Conservation (phyloP, 345 rosid genomes). For the Sisymbrium altissimum region DNA sequence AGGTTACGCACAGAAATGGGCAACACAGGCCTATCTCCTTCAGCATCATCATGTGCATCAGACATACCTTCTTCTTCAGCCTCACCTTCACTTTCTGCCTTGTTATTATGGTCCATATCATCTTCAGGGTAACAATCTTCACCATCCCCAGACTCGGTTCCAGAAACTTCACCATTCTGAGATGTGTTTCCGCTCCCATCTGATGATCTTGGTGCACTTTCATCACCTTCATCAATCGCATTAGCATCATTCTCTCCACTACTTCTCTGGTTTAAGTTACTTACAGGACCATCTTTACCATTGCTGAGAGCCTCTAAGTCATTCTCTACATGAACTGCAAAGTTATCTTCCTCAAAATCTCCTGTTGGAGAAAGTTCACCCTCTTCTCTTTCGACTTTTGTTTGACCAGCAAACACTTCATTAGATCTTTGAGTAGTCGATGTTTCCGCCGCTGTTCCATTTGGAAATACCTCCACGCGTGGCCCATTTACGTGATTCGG, state of each 20-base stretch:
- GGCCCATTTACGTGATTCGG: constrained; percentile 50
- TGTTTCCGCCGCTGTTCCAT: constrained; percentile 52
- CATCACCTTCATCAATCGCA: constrained; percentile 85
- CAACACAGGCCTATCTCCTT: constrained; percentile 58
- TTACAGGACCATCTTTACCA: constrained; percentile 49
- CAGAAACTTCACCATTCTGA: constrained; percentile 87
- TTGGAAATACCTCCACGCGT: constrained; percentile 60
- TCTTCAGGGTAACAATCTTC: constrained; percentile 78
- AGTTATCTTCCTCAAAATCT: constrained; percentile 87
- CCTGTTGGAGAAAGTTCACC: constrained; percentile 97
- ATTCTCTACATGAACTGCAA: constrained; percentile 65
- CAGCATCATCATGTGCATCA: constrained; percentile 80
- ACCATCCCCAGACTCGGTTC: constrained; percentile 80
- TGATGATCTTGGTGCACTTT: constrained; percentile 79
- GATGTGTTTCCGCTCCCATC: constrained; percentile 88
- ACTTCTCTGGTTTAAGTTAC: constrained; percentile 47
- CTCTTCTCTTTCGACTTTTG: constrained; percentile 91
- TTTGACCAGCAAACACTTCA: constrained; percentile 45
- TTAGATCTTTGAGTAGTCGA: constrained; percentile 47
- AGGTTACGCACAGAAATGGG: constrained; percentile 73
- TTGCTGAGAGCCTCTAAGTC: constrained; percentile 52
- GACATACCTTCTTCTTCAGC: constrained; percentile 51
- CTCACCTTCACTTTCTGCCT: constrained; percentile 95
- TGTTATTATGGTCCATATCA: constrained; percentile 63
- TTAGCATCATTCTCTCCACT: constrained; percentile 66